Percentiles rank a stretch among this genome's conserved stretches.
These are phyloP conservation scores for Ophiocordyceps robertsii DNA, from an alignment of 2,329 filamentous ascomycete genomes.

Conservation along the genomic window DNA sequence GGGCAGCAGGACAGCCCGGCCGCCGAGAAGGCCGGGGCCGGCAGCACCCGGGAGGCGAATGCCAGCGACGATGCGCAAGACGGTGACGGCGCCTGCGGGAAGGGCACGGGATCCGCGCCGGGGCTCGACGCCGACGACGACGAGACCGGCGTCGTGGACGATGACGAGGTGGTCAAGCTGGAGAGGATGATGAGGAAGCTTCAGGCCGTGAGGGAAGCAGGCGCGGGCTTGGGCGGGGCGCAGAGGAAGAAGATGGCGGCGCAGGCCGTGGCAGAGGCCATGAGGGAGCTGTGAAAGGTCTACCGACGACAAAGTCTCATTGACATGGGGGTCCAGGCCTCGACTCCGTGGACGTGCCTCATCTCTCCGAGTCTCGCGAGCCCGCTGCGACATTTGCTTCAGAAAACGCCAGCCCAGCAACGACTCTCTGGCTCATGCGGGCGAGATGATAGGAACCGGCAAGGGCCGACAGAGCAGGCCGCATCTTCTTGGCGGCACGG, in stretches of 20 bases:
- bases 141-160: slow-evolving; percentile 10
- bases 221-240: slow-evolving; percentile 43
- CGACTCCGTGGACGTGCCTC: too few species aligned
- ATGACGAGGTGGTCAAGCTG: slow-evolving; percentile 43
- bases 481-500: too few species aligned
- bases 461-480: too few species aligned
- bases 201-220: slow-evolving; percentile 46
- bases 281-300: slow-evolving; percentile 37
- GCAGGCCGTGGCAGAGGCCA: slow-evolving; percentile 49
- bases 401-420: too few species aligned
- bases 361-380: too few species aligned
- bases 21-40: too few species aligned
- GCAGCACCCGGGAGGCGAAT: slow-evolving; percentile 7
- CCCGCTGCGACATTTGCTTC: too few species aligned
- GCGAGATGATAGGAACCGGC: too few species aligned
- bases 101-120: slow-evolving; percentile 6
- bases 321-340: too few species aligned
- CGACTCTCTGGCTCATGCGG: too few species aligned
- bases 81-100: slow-evolving; percentile 4
- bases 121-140: slow-evolving; percentile 20
- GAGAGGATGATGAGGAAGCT: slow-evolving; percentile 52
- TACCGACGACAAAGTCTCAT: too few species aligned
- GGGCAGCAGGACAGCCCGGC: too few species aligned
- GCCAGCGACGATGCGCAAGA: slow-evolving; percentile 10
- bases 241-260: slow-evolving; percentile 48